Base-by-base conservation (phyloP, 2,329 filamentous ascomycete species). In the Diplodia corticola region DNA sequence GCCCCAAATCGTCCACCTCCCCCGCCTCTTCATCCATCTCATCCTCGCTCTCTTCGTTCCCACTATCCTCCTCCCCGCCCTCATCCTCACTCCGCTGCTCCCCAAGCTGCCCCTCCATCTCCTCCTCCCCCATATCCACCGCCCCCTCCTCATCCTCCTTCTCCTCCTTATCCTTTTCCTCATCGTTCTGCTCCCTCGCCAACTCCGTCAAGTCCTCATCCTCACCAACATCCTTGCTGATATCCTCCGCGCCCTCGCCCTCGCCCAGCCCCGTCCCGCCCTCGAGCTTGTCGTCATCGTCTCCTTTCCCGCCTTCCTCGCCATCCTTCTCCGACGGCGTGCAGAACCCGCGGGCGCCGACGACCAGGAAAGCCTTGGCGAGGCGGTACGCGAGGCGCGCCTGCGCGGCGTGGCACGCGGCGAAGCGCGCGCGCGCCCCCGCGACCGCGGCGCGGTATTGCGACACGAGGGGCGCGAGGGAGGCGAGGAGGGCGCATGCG, bases 181-280 rank as follows among this genome's bases (percentile, higher is more conserved):
- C 74, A 17, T 70, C 79, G 53, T 91, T 89, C 49, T 88, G 85
- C 73, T 97, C 91, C 75, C 97, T 92, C 0, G 95, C 94, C 51
- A 99, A 83, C 71, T 99, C 95, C 0, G 91, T 88, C 4, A 99
- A 81, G 75, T 99, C 93, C 76, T 99, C 95, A 68, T 99, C 94
- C 17, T 94, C 90, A 69, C 91, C 88, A 54, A 99, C 90, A 73
- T 99, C 95, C 76, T 99, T 98, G 79, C 93, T 98, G 70, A 99
- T 98, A 77, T 99, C 94, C 75, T 99, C 93, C 4, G 91, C 93
- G 20, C 94, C 96, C 77, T 97, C 91, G 12, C 95, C 96, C 53
- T 97, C 95, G 22, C 95, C 96, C 26, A 99, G 87, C 37, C 95
- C 96, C 12, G 93, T 98, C 17, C 96, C 96, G 44, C 88, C 88